Evolutionary conservation across 805 yeast genomes (phyloP).

Genomic region (Nakazawaea ishiwadae): DNA sequence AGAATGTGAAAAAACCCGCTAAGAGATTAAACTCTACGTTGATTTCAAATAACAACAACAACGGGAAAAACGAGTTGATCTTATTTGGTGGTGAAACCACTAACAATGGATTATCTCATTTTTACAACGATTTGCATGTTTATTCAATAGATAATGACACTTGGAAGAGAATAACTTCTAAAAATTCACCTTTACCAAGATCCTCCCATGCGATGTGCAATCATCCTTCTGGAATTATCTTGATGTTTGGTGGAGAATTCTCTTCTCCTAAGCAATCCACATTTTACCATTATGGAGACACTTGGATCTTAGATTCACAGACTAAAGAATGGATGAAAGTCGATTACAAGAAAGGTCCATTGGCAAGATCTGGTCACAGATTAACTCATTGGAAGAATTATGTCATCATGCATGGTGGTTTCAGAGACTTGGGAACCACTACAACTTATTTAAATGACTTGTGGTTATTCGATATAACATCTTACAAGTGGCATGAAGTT

Average conservation of each 20-base stretch:
- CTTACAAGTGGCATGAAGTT: conserved; percentile 86
- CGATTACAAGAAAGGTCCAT: conserved; percentile 71
- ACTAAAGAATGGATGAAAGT: conserved; percentile 88
- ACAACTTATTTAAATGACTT: conserved; percentile 81
- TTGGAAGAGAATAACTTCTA: conserved; percentile 78
- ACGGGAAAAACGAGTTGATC: conserved; percentile 71
- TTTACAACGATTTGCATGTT: conserved; percentile 76
- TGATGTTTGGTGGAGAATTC: conserved; percentile 95
- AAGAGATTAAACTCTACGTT: conserved; percentile 71
- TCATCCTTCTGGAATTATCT: conserved; percentile 83
- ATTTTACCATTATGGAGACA: conserved; percentile 93
- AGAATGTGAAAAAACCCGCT: conserved; percentile 54
- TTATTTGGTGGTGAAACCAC: conserved; percentile 86
- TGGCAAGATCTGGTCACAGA: conserved; percentile 89
- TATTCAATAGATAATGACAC: conserved; percentile 71
- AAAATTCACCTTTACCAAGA: conserved; percentile 87
- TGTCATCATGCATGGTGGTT: conserved; percentile 84
- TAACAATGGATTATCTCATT: conserved; percentile 47
- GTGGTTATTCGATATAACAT: conserved; percentile 90
- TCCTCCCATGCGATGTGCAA: conserved; percentile 92
- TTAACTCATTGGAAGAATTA: conserved; percentile 90
- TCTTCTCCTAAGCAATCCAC: conserved; percentile 95
- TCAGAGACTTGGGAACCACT: conserved; percentile 79
- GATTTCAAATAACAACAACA: conserved; percentile 70
- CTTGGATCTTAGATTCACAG: conserved; percentile 86